Conservation (phyloP, 305 asterid genomes). For the Withania somnifera region DNA sequence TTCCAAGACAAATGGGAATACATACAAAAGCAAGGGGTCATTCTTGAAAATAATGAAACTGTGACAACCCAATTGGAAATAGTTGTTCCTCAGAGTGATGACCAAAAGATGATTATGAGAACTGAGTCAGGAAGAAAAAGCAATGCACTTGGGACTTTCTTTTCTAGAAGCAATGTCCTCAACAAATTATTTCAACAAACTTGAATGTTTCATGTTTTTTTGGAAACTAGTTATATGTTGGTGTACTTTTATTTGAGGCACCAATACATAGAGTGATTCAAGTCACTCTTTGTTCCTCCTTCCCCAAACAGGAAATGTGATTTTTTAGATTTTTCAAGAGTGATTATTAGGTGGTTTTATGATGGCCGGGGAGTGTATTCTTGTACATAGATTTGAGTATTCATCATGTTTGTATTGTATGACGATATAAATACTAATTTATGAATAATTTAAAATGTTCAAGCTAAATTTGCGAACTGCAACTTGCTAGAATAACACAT, state of each 20-base stretch:
- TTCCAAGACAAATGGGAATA: slow-evolving; percentile 82
- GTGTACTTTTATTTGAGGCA: background rate
- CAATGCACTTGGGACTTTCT: slow-evolving; percentile 58
- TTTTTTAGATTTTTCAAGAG: background rate
- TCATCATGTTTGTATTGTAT: background rate
- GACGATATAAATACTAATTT: background rate
- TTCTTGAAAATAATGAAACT: background rate
- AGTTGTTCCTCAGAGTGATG: slow-evolving; percentile 9
- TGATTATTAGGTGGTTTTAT: background rate
- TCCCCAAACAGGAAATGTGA: no score
- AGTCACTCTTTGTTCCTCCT: background rate
- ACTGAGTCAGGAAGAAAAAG: slow-evolving; percentile 42
- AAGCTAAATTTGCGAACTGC: no score
- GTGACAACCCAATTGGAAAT: slow-evolving; percentile 13
- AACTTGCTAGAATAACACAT: no score
- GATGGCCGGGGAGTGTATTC: background rate
- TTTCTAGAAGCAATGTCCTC: slow-evolving; percentile 50
- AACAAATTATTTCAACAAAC: slow-evolving; percentile 52
- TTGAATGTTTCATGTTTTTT: background rate
- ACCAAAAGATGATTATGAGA: slow-evolving; percentile 13
- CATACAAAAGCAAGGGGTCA: slow-evolving; percentile 40
- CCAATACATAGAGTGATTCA: background rate
- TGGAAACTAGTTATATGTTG: background rate
- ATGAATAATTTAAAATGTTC: background rate
- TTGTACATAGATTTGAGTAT: background rate